These are phyloP conservation scores for Starmerella vaccinii DNA, from an alignment of 805 yeast genomes.

Conservation along the genomic window DNA sequence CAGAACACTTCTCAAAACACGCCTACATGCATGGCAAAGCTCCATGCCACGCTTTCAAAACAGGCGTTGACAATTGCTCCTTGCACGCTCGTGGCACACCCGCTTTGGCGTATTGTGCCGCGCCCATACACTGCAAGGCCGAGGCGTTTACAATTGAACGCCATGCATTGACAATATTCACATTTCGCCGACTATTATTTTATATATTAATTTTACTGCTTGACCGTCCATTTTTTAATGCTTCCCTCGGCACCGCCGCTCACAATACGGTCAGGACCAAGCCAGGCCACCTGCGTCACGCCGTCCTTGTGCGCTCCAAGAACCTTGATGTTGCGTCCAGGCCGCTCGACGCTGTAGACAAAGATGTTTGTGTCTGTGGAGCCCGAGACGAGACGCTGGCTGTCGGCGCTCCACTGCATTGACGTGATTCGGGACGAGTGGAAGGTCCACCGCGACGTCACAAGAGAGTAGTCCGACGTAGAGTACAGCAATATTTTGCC, in stretches of 20 bases:
- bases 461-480: constrained; percentile 41
- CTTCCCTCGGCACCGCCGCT: constrained; percentile 76
- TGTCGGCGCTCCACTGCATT: constrained; percentile 69
- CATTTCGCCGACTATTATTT: too few species aligned
- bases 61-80: too few species aligned
- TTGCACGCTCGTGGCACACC: too few species aligned
- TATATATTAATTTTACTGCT: too few species aligned
- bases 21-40: too few species aligned
- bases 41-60: too few species aligned
- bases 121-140: background rate
- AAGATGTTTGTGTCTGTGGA: constrained; percentile 76
- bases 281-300: constrained; percentile 66
- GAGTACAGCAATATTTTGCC: constrained; percentile 79
- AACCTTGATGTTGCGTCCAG: constrained; percentile 63
- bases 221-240: constrained; percentile 56
- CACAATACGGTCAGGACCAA: constrained; percentile 39
- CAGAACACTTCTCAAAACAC: too few species aligned
- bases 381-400: constrained; percentile 62
- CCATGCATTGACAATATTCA: too few species aligned
- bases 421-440: constrained; percentile 74
- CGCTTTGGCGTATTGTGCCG: too few species aligned
- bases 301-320: constrained; percentile 85
- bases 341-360: constrained; percentile 67
- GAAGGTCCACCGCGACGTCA: constrained; percentile 89
- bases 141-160: too few species aligned